Conservation (phyloP, 768 basidiomycete genomes). For the Lactarius tabidus region DNA sequence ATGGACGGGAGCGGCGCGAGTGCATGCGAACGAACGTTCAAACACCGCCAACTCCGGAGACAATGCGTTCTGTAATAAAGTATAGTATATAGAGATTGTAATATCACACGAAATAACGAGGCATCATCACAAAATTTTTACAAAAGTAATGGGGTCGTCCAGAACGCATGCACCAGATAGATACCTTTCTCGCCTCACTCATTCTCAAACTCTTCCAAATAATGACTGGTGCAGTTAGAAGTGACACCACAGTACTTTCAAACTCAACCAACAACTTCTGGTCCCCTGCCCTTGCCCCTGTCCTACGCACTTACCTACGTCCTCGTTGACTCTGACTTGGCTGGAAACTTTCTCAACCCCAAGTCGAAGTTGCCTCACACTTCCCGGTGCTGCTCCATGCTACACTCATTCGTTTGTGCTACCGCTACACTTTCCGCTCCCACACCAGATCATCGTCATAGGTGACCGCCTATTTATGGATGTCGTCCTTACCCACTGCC, state of each 20-base stretch:
- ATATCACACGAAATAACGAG: too few species aligned
- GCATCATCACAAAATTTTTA: too few species aligned
- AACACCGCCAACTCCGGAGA: too few species aligned
- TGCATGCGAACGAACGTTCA: too few species aligned
- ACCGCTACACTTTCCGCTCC: constrained; percentile 48
- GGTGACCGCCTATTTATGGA: constrained; percentile 95
- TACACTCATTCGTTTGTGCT: constrained; percentile 70
- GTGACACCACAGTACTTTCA: constrained; percentile 35
- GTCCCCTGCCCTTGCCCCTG: constrained; percentile 60
- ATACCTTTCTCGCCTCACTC: not conserved
- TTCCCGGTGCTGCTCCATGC: constrained; percentile 83
- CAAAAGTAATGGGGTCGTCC: too few species aligned
- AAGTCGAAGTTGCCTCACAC: constrained; percentile 82
- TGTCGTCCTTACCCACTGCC: constrained; percentile 77
- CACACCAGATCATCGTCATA: constrained; percentile 71
- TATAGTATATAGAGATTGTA: too few species aligned
- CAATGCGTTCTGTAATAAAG: too few species aligned
- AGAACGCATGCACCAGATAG: too few species aligned
- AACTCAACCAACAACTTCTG: constrained; percentile 41
- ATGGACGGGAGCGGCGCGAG: too few species aligned
- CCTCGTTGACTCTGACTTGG: constrained; percentile 91
- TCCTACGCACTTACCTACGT: constrained; percentile 78
- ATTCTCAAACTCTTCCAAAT: constrained; percentile 72
- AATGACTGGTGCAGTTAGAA: constrained; percentile 74
- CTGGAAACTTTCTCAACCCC: constrained; percentile 75